Evolutionary conservation across 148 eudicot species (phyloP).

Genomic region (Heliamphora exappendiculata): DNA sequence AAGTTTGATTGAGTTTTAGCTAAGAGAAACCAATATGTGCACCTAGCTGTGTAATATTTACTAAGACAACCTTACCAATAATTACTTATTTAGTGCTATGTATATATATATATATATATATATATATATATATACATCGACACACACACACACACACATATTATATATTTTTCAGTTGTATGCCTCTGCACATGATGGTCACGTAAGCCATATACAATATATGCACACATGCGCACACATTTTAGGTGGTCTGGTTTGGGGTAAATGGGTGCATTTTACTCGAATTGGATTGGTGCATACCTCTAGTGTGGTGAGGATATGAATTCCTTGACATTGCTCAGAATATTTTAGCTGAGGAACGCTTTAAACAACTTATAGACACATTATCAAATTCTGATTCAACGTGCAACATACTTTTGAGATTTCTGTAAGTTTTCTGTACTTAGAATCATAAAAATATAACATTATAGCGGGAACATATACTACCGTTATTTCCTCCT

Average conservation of each 20-base stretch:
- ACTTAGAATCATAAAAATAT: background rate
- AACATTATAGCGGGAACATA: background rate
- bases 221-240: background rate
- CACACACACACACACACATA: background rate
- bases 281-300: background rate
- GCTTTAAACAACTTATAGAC: conserved; percentile 51
- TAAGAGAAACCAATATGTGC: background rate
- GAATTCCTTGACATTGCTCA: conserved; percentile 49
- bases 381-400: conserved; percentile 56
- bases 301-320: background rate
- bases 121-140: background rate
- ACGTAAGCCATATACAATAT: background rate
- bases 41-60: background rate
- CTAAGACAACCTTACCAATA: background rate
- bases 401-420: conserved; percentile 57
- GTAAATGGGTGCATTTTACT: background rate
- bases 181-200: too few relatives aligned
- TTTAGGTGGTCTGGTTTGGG: background rate
- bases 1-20: background rate
- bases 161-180: too few relatives aligned
- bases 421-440: conserved; percentile 66
- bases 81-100: background rate
- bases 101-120: background rate
- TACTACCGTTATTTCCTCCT: conserved; percentile 1
- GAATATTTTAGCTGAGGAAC: conserved; percentile 54